Base-by-base conservation (phyloP, 768 basidiomycete species). In the Wakefieldia striispora region DNA sequence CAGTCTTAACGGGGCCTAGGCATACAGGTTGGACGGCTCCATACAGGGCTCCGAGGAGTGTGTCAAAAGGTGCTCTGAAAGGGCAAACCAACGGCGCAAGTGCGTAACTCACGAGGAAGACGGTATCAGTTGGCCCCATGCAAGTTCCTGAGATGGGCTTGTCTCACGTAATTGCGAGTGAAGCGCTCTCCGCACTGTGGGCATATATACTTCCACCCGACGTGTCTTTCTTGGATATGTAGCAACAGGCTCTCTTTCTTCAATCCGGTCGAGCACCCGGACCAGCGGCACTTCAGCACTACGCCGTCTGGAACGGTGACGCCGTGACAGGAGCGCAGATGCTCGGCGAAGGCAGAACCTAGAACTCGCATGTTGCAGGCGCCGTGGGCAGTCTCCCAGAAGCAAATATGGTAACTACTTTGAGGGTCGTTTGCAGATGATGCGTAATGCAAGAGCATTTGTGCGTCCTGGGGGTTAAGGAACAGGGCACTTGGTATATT, bases 181-280 rank as follows among this genome's bases (percentile, higher is more conserved):
- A 67, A 67, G 23, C 27, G 40, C 16, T 63, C 59, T 4, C 21
- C 2, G 26, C 66, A 69, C 17, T 35, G 11, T 9, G 54, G 39
- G 45, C 65, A 68, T 3, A 6, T 0, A 29, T 54, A 47, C 36
- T 13, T 58, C 21, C 40, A 33, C 39, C 51, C 49, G 19, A 67
- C 53, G 20, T 67, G 66, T 23, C 20, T 50, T 33, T 67, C 66
- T 21, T 55, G 55, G 16, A 67, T 40, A 16, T 69, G 66, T 13
- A 65, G 52, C 29, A 47, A 29, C 13, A 67, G 21, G 20, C 65
- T 67, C 49, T 69, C 65, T 35, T 44, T 67, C 23, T 53, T 67
- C 63, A 69, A 58, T 0, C 39, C 47, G 11, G 21, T 0, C 3
- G 3, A 19, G 27, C 66, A 69, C 8, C 33, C 40, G n/a, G 11